phyloP scores from a whole-genome alignment of 164 flowering plant genomes.

The Tetrastigma voinierianum region DNA sequence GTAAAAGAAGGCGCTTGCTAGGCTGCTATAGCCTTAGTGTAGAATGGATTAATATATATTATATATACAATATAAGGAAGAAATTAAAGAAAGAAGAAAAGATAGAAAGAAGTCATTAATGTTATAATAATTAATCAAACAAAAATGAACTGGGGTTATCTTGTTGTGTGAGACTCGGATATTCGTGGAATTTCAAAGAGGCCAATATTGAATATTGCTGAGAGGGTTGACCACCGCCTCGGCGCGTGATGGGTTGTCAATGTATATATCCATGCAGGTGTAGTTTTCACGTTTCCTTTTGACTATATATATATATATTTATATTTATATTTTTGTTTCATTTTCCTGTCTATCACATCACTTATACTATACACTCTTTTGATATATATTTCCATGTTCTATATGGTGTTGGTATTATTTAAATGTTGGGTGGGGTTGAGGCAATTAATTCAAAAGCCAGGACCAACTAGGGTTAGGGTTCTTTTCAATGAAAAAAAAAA shows the following conservation, averaged over 20 bases:
- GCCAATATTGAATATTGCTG: neutral
- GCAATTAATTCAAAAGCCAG: neutral
- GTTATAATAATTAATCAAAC: conserved; percentile 1
- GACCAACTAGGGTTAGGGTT: conserved; percentile 20
- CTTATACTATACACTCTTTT: no score
- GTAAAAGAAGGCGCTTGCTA: neutral
- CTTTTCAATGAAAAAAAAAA: no score
- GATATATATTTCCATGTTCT: no score
- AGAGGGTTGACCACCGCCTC: conserved; percentile 38
- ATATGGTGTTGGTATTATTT: no score
- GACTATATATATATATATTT: conserved; percentile 23
- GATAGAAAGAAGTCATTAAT: neutral
- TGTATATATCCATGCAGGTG: conserved; percentile 23
- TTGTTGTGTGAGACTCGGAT: no score
- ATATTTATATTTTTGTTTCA: neutral
- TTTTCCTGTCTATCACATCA: no score
- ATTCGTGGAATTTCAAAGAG: no score
- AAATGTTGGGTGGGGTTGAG: no score
- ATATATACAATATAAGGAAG: neutral
- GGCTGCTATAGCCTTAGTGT: no score
- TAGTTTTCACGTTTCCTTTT: conserved; percentile 43
- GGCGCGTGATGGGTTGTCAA: conserved; percentile 58
- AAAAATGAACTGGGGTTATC: neutral
- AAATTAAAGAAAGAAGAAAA: no score
- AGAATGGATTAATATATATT: conserved; percentile 16